Evolutionary conservation across 257 asterid species (phyloP), one percentile per base, ranked within the genome.

Genomic region (Verbena officinalis): DNA sequence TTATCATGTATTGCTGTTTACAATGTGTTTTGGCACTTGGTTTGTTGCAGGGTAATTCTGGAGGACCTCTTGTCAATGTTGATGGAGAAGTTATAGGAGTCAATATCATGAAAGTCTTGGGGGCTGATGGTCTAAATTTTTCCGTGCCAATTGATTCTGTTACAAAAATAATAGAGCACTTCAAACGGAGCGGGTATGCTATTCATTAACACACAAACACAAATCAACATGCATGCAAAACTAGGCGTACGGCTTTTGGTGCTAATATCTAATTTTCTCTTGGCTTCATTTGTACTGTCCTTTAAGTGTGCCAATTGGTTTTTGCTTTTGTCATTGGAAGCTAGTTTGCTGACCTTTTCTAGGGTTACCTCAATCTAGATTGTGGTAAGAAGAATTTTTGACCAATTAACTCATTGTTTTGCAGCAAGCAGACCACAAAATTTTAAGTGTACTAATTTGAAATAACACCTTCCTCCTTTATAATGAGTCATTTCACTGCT

Each of bases 1-100:
- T 48, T 39, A 55, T 57, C 33, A 53, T 62, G 65, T 31, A 21
- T 61, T 63, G 58, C 42, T 27, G 56, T 56, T 66, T 42, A 21
- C 42, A 14, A 43, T 39, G 17, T 66, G 24, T 36, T 36, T 27
- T 75, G 54, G n/a, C 39, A 23, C 43, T 54, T 61, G 17, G 49
- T 53, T 53, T 31, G 27, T 36, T 81, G 75, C 60, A 92, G 98
- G 98, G 97, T 59, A 92, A 92, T 81, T 89, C 97, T 30, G 96
- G 97, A 13, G 98, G 97, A 64, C 98, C 98, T 61, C 93, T 92
- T 61, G 84, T 89, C 65, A 86, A 89, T 74, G 68, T 81, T 65
- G 92, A 92, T 66, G 98, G 98, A 56, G 97, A 92, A 83, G 84
- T 92, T 50, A 31, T 92, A 15, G 97, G 97, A 40, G 86, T 86